Evolutionary conservation across 2,329 filamentous ascomycete species (phyloP).

Genomic region (Emergomyces pasteurianus): DNA sequence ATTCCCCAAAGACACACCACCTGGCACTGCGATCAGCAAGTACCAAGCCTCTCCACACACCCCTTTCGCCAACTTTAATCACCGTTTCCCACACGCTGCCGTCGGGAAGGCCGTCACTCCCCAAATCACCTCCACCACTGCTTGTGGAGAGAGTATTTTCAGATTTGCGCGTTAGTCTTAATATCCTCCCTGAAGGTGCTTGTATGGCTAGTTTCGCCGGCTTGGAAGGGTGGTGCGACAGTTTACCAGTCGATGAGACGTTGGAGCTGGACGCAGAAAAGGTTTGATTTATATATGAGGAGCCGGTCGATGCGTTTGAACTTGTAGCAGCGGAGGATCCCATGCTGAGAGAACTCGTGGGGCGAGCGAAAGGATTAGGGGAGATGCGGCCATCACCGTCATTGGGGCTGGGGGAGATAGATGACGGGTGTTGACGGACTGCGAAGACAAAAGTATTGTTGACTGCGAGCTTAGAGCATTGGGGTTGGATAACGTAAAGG

Average conservation of each 20-base stretch:
- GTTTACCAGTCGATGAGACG: slow-evolving; percentile 36
- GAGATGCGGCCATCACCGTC: slow-evolving; percentile 34
- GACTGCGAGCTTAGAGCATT: slow-evolving; percentile 73
- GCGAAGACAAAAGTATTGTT: slow-evolving; percentile 99
- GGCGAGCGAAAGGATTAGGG: slow-evolving; percentile 42
- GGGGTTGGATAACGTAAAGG: slow-evolving; percentile 91
- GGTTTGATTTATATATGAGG: slow-evolving; percentile 21
- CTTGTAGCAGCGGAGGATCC: slow-evolving; percentile 42
- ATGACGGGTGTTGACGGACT: slow-evolving; percentile 75
- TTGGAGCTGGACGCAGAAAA: slow-evolving; percentile 38
- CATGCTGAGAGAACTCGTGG: slow-evolving; percentile 50
- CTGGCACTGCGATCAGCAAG: slow-evolving; percentile 53
- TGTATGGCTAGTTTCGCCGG: slow-evolving; percentile 94
- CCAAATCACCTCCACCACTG: slow-evolving; percentile 18
- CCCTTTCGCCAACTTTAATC: slow-evolving; percentile 54
- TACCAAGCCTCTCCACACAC: slow-evolving; percentile 51
- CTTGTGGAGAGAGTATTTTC: slow-evolving; percentile 32
- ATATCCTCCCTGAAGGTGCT: slow-evolving; percentile 85
- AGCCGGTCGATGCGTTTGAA: slow-evolving; percentile 37
- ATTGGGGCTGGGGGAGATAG: slow-evolving; percentile 26
- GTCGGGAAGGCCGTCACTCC: slow-evolving; percentile 30
- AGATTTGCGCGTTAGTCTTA: slow-evolving; percentile 47
- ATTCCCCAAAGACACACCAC: slow-evolving; percentile 60
- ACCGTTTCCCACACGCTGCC: slow-evolving; percentile 55
- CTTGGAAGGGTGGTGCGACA: slow-evolving; percentile 42